phyloP scores from a whole-genome alignment of 148 eudicot genomes.

The Amaranthus palmeri region DNA sequence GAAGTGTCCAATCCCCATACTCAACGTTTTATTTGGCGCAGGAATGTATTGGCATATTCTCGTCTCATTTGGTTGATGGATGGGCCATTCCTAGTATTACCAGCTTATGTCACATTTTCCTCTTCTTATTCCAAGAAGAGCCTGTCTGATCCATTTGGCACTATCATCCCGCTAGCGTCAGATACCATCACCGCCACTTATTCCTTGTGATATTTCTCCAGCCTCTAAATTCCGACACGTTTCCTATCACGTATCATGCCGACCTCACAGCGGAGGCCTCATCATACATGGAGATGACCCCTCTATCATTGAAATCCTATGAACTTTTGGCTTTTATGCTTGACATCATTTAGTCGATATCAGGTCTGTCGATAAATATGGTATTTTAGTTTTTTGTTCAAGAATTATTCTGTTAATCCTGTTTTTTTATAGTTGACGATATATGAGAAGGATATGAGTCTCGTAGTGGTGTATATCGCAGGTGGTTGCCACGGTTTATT shows the following conservation, averaged over 20 bases:
- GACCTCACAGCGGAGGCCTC: constrained; percentile 54
- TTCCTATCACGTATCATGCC: constrained; percentile 36
- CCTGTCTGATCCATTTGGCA: constrained; percentile 49
- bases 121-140: constrained; percentile 62
- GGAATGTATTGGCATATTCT: constrained; percentile 52
- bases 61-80: constrained; percentile 47
- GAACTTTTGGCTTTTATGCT: constrained; percentile 71
- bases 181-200: constrained; percentile 55
- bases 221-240: constrained; percentile 51
- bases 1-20: constrained; percentile 46
- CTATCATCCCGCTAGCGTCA: constrained; percentile 41
- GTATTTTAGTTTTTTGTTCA: constrained; percentile 9
- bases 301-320: constrained; percentile 51
- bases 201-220: constrained; percentile 56
- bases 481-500: constrained; percentile 13
- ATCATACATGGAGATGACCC: constrained; percentile 49
- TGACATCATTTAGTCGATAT: constrained; percentile 61
- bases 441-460: constrained; percentile 13
- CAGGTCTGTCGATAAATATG: constrained; percentile 74
- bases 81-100: constrained; percentile 45
- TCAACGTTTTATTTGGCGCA: constrained; percentile 84
- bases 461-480: constrained; percentile 6
- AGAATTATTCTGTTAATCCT: background rate
- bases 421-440: constrained; percentile 4
- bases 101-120: constrained; percentile 49